phyloP scores from a whole-genome alignment of 2,329 filamentous ascomycete genomes.

The Gremmenia infestans region DNA sequence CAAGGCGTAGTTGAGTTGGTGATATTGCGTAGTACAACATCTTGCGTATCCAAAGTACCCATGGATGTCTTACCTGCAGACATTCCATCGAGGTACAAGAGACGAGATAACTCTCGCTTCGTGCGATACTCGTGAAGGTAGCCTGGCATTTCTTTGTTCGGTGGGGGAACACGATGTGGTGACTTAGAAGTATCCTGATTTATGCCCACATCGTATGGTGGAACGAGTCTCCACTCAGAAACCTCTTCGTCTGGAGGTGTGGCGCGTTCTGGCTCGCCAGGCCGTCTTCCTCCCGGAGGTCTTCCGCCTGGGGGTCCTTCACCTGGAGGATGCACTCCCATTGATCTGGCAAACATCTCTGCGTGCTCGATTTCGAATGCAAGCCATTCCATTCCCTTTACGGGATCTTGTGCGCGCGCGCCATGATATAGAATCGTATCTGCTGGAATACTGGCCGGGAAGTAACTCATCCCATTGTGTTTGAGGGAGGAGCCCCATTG shows the following conservation, averaged over 20 bases:
- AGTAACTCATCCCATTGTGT: constrained; percentile 72
- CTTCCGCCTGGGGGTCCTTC: constrained; percentile 7
- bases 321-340: constrained; percentile 1
- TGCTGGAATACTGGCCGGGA: constrained; percentile 58
- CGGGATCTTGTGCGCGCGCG: constrained; percentile 37
- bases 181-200: neutral
- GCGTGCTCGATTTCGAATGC: constrained; percentile 76
- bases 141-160: constrained; percentile 34
- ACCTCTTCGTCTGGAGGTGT: neutral
- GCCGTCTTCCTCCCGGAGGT: constrained; percentile 5
- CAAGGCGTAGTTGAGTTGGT: constrained; percentile 19
- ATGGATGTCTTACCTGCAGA: constrained; percentile 59
- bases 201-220: neutral
- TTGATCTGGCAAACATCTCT: constrained; percentile 50
- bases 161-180: neutral
- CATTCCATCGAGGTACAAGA: constrained; percentile 68
- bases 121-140: constrained; percentile 65
- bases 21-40: constrained; percentile 45
- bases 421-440: constrained; percentile 68
- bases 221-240: neutral
- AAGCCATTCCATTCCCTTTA: constrained; percentile 61
- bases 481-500: constrained; percentile 70
- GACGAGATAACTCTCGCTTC: constrained; percentile 47
- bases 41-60: constrained; percentile 65
- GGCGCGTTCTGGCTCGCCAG: neutral